These are phyloP conservation scores for Thraustotheca clavata DNA, from an alignment of 352 stramenopile species.

Conservation along the genomic window DNA sequence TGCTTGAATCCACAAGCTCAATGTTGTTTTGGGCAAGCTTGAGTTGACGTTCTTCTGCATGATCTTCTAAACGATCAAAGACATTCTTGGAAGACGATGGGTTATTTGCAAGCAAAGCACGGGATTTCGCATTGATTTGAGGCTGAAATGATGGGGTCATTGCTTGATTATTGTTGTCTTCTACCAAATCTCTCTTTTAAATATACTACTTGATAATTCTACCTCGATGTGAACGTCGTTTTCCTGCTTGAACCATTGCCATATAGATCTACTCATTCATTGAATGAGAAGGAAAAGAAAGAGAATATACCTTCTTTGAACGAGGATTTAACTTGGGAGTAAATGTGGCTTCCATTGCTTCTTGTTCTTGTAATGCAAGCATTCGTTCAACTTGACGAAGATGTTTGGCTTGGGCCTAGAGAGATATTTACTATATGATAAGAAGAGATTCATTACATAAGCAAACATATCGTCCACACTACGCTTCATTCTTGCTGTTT, in stretches of 20 bases:
- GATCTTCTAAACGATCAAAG: constrained; percentile 10
- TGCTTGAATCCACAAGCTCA: not conserved
- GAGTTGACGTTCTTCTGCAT: constrained; percentile 6
- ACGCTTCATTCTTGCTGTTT: constrained; percentile 8
- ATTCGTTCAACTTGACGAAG: constrained; percentile 9
- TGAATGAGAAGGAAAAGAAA: not conserved
- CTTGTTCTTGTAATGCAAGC: not conserved
- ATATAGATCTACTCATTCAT: constrained; percentile 13
- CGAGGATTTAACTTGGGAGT: constrained; percentile 12
- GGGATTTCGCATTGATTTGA: constrained; percentile 13
- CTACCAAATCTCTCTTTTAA: not conserved
- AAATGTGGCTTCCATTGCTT: constrained; percentile 3
- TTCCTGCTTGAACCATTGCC: constrained; percentile 13
- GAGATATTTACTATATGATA: not conserved
- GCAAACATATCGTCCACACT: constrained; percentile 20
- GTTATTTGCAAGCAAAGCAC: not conserved
- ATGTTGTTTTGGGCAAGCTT: constrained; percentile 15
- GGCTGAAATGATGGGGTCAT: constrained; percentile 12
- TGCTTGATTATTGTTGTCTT: not conserved
- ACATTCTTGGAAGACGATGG: not conserved
- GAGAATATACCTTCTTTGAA: not conserved
- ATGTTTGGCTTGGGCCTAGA: constrained; percentile 10
- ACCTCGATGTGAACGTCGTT: not conserved
- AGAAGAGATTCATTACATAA: constrained; percentile 21
- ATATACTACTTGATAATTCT: not conserved